Conservation (phyloP, 495 filamentous ascomycete genomes). For the Xylaria curta region DNA sequence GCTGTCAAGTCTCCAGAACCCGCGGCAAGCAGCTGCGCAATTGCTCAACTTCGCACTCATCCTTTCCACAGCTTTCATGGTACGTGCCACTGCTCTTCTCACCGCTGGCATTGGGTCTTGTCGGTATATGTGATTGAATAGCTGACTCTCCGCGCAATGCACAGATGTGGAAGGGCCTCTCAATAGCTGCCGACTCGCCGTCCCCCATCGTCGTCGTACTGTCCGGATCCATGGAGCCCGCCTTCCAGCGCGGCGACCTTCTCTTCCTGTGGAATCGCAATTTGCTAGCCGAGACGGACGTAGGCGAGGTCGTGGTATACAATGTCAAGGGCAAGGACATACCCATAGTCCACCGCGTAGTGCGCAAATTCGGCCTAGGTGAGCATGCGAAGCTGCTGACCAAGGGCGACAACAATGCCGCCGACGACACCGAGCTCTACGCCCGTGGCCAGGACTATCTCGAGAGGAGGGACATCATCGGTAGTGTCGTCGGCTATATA, state of each 20-base stretch:
- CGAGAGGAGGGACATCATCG: conserved; percentile 87
- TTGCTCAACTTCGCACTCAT: conserved; percentile 94
- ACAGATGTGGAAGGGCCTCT: conserved; percentile 91
- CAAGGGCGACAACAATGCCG: conserved; percentile 97
- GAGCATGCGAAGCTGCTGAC: conserved; percentile 70
- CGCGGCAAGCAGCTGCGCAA: conserved; percentile 86
- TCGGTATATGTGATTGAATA: background rate
- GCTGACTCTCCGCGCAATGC: conserved; percentile 10
- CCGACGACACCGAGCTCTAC: conserved; percentile 94
- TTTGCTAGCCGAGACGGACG: conserved; percentile 65
- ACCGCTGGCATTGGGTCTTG: background rate
- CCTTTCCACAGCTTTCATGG: conserved; percentile 93
- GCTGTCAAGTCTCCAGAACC: conserved; percentile 75
- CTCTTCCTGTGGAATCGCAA: conserved; percentile 95
- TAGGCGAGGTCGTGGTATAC: conserved; percentile 94
- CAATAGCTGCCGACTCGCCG: conserved; percentile 81
- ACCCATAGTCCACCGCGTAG: conserved; percentile 89
- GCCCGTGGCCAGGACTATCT: conserved; percentile 85
- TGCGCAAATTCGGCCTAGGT: conserved; percentile 71
- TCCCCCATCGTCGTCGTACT: conserved; percentile 96
- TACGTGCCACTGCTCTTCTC: conserved; percentile 31
- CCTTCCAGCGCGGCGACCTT: conserved; percentile 93
- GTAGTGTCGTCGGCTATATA: conserved; percentile 91
- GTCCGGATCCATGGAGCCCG: conserved; percentile 95
- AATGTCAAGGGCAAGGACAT: conserved; percentile 92